Percentiles rank a stretch among this genome's conserved stretches.
phyloP scores from a whole-genome alignment of 305 asterid genomes.

The Fraxinus baroniana region DNA sequence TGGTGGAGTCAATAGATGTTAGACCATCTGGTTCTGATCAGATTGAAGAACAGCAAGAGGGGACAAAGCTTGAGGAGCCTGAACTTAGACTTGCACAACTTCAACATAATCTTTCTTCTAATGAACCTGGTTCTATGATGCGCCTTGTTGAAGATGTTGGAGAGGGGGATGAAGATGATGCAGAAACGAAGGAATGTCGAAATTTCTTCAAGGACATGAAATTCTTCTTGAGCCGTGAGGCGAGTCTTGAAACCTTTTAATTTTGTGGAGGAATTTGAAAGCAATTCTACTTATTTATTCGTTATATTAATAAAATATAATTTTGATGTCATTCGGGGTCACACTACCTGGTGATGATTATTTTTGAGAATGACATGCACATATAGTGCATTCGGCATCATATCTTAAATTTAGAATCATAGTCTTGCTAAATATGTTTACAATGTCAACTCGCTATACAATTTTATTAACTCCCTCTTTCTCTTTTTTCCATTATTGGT shows the following conservation, averaged over 20 bases:
- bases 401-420: background rate
- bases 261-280: background rate
- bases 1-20: constrained; percentile 33
- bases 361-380: background rate
- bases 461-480: background rate
- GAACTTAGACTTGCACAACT: background rate
- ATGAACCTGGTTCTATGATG: constrained; percentile 51
- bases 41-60: constrained; percentile 3
- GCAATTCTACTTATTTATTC: background rate
- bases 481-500: background rate
- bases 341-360: background rate
- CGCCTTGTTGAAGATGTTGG: constrained; percentile 22
- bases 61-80: background rate
- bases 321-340: background rate
- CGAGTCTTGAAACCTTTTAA: constrained; percentile 19
- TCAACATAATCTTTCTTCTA: background rate
- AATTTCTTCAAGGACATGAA: constrained; percentile 64
- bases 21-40: constrained; percentile 40
- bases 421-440: background rate
- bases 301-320: background rate
- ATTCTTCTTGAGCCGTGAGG: constrained; percentile 95
- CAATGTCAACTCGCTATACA: background rate
- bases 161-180: constrained; percentile 65
- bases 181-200: constrained; percentile 24
- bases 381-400: background rate